Percentiles rank a stretch among this genome's conserved stretches.
Conservation (phyloP, 106 monocot genomes). For the Dendrobium nobile region DNA sequence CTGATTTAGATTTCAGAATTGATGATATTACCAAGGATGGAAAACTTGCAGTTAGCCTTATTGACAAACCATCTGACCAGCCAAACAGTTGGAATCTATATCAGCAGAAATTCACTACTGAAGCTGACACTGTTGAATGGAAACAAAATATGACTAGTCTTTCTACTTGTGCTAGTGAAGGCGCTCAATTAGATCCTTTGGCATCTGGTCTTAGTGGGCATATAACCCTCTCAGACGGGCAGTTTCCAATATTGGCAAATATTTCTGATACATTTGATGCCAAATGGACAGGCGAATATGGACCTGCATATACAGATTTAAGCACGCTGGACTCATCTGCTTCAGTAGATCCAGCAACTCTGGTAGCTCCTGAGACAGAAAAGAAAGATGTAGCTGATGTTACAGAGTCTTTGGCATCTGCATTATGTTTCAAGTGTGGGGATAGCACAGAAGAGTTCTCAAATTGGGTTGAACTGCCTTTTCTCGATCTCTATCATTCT, state of each 20-base stretch:
- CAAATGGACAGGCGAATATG: slow-evolving; percentile 71
- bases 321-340: slow-evolving; percentile 14
- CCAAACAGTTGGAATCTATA: background rate
- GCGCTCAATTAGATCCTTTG: slow-evolving; percentile 29
- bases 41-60: slow-evolving; percentile 4
- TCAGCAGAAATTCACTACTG: slow-evolving; percentile 16
- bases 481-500: slow-evolving; percentile 42
- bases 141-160: slow-evolving; percentile 26
- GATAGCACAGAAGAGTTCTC: slow-evolving; percentile 38
- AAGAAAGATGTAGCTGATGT: slow-evolving; percentile 18
- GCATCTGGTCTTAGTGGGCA: slow-evolving; percentile 30
- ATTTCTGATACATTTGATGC: slow-evolving; percentile 70
- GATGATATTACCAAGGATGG: slow-evolving; percentile 19
- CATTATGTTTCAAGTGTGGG: slow-evolving; percentile 20
- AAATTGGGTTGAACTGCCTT: slow-evolving; percentile 45
- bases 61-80: slow-evolving; percentile 12
- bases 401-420: slow-evolving; percentile 21
- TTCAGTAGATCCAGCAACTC: slow-evolving; percentile 8
- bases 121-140: slow-evolving; percentile 13
- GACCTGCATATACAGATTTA: slow-evolving; percentile 12
- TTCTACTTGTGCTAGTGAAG: slow-evolving; percentile 30
- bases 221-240: slow-evolving; percentile 64
- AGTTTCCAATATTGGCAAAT: slow-evolving; percentile 45
- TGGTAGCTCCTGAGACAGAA: slow-evolving; percentile 21
- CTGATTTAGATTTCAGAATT: slow-evolving; percentile 10